Evolutionary conservation across 371 early-diverging fungal genomes (phyloP).

Genomic region (Mycotypha africana): DNA sequence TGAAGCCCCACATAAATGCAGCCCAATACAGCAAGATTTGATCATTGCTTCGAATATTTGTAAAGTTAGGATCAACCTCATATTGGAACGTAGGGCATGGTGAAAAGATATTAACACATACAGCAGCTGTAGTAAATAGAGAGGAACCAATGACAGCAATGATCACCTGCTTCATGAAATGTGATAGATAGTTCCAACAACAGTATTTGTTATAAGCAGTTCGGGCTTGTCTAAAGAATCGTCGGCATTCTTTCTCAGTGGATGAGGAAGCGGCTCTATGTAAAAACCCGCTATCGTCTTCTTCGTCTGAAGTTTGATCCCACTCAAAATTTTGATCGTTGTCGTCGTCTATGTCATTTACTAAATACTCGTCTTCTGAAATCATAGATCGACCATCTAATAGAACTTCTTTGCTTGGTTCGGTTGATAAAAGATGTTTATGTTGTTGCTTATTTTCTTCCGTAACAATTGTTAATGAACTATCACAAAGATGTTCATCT

Average conservation of each 20-base stretch:
- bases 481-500: too few relatives aligned
- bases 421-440: too few relatives aligned
- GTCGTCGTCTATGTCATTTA: conserved; percentile 4
- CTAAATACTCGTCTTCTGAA: too few relatives aligned
- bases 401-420: too few relatives aligned
- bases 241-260: too few relatives aligned
- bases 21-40: conserved; percentile 14
- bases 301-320: neutral
- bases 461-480: too few relatives aligned
- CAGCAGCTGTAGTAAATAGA: conserved; percentile 2
- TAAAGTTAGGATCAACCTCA: conserved; percentile 3
- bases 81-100: conserved; percentile 4
- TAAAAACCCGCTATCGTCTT: neutral
- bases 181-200: conserved; percentile 10
- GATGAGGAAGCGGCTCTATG: too few relatives aligned
- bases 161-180: conserved; percentile 11
- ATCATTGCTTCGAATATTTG: conserved; percentile 9
- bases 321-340: conserved; percentile 7
- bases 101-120: conserved; percentile 7
- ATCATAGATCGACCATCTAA: too few relatives aligned
- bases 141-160: conserved; percentile 7
- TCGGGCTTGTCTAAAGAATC: neutral
- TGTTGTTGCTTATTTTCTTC: too few relatives aligned
- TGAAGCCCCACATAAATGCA: conserved; percentile 13
- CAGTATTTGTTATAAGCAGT: conserved; percentile 3